Conservation (phyloP, 208 protist genomes). For the Leishmania aethiopica region DNA sequence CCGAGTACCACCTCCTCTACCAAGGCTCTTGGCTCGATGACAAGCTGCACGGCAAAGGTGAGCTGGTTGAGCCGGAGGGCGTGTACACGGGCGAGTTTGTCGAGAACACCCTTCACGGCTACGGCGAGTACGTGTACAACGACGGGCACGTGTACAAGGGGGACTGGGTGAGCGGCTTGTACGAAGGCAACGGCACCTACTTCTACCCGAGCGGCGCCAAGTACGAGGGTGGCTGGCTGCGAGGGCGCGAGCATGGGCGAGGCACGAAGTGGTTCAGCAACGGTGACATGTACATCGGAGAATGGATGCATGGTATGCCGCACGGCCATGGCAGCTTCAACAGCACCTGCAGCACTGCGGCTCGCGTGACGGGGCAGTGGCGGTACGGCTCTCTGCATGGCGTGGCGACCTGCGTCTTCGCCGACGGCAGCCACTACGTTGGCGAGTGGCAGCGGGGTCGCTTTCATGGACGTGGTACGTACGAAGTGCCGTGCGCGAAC, state of each 20-base stretch:
- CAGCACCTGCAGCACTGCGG: constrained; percentile 37
- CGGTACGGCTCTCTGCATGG: constrained; percentile 64
- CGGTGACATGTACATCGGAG: constrained; percentile 76
- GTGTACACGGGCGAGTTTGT: constrained; percentile 83
- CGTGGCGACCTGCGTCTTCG: constrained; percentile 60
- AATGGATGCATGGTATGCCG: constrained; percentile 68
- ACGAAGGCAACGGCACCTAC: constrained; percentile 78
- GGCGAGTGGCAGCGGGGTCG: constrained; percentile 68
- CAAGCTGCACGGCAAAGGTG: constrained; percentile 81
- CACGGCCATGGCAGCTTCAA: constrained; percentile 81
- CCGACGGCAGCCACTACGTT: constrained; percentile 71
- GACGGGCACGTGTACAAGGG: constrained; percentile 92
- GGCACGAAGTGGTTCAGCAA: constrained; percentile 82
- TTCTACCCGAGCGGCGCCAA: constrained; percentile 67
- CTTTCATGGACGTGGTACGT: constrained; percentile 70
- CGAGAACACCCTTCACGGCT: constrained; percentile 76
- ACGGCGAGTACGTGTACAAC: constrained; percentile 87
- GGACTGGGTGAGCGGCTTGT: constrained; percentile 76
- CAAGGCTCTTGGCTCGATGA: constrained; percentile 84
- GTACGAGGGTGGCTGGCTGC: constrained; percentile 81
- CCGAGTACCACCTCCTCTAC: constrained; percentile 70
- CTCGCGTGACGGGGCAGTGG: constrained; percentile 82
- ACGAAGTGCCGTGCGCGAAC: constrained; percentile 21
- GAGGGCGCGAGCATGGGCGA: constrained; percentile 67
- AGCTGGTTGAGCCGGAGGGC: constrained; percentile 82